phyloP scores from a whole-genome alignment of 1,139 yeast genomes.

The Eremothecium sinecaudum region DNA sequence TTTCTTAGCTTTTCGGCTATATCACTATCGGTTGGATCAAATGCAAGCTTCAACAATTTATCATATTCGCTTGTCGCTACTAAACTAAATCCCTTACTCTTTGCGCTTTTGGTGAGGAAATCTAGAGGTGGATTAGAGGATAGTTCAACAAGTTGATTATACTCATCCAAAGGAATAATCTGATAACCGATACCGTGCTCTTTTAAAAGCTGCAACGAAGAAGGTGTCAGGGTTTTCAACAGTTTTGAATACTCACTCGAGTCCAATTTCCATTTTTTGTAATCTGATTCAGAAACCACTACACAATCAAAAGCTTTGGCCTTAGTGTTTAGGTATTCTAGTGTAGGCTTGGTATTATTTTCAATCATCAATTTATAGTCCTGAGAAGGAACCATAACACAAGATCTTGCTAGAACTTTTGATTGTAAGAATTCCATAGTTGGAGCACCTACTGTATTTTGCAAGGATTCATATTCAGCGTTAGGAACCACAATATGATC shows the following conservation, averaged over 20 bases:
- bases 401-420: slow-evolving; percentile 15
- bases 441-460: slow-evolving; percentile 27
- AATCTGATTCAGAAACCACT: slow-evolving; percentile 30
- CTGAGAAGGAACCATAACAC: slow-evolving; percentile 7
- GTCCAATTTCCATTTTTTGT: slow-evolving; percentile 17
- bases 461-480: slow-evolving; percentile 6
- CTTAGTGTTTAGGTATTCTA: slow-evolving; percentile 23
- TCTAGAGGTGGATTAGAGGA: slow-evolving; percentile 23
- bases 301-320: slow-evolving; percentile 24
- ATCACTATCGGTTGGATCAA: slow-evolving; percentile 11
- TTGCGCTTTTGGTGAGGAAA: slow-evolving; percentile 16
- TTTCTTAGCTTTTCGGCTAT: slow-evolving; percentile 4
- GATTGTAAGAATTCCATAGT: slow-evolving; percentile 18
- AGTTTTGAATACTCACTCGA: slow-evolving; percentile 28
- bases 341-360: slow-evolving; percentile 14
- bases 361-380: slow-evolving; percentile 19
- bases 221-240: slow-evolving; percentile 3
- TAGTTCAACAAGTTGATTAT: slow-evolving; percentile 10
- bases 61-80: slow-evolving; percentile 8
- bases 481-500: slow-evolving; percentile 5
- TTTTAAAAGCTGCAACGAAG: slow-evolving; percentile 17
- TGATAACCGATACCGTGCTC: slow-evolving; percentile 26
- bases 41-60: slow-evolving; percentile 11
- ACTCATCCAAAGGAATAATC: slow-evolving; percentile 30
- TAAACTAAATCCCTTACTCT: slow-evolving; percentile 4